A percentile compares a stretch with the other conserved stretches of the same genome.
Conservation (phyloP, 2,329 filamentous ascomycete genomes). For the Epicoccum nigrum region DNA sequence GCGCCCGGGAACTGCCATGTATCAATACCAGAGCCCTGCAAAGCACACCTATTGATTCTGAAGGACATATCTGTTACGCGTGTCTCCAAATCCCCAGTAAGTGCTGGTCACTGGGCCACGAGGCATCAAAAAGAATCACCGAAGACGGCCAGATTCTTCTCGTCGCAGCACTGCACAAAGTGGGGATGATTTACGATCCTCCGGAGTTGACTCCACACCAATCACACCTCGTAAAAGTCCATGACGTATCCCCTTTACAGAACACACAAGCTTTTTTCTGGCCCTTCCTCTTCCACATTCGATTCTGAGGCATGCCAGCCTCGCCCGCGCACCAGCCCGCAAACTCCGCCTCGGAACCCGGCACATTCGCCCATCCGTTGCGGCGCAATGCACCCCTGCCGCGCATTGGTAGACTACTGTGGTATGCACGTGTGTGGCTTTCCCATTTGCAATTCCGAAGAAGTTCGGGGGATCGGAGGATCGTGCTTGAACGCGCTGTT, state of each 20-base stretch:
- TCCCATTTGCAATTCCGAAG: too few relatives aligned
- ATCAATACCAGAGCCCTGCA: neutral
- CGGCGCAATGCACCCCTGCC: neutral
- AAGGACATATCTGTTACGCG: neutral
- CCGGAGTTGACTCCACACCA: neutral
- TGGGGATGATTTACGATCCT: neutral
- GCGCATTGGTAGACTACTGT: neutral
- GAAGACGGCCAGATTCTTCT: neutral
- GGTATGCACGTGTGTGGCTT: neutral
- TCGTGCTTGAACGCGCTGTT: slow-evolving; percentile 1
- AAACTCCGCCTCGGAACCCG: neutral
- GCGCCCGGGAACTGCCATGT: neutral
- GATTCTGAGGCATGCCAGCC: neutral
- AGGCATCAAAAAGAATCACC: neutral
- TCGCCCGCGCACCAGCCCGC: neutral
- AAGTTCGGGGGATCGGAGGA: slow-evolving; percentile 25
- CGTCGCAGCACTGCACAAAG: neutral
- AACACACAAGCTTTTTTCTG: slow-evolving; percentile 1
- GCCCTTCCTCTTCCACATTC: neutral
- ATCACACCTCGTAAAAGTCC: neutral
- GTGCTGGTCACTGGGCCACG: neutral
- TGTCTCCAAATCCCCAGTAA: neutral
- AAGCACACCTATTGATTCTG: neutral
- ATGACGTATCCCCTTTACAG: neutral
- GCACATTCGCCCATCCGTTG: neutral